Base-by-base conservation (phyloP, 2,329 filamentous ascomycete species). In the Penicillium sp. region DNA sequence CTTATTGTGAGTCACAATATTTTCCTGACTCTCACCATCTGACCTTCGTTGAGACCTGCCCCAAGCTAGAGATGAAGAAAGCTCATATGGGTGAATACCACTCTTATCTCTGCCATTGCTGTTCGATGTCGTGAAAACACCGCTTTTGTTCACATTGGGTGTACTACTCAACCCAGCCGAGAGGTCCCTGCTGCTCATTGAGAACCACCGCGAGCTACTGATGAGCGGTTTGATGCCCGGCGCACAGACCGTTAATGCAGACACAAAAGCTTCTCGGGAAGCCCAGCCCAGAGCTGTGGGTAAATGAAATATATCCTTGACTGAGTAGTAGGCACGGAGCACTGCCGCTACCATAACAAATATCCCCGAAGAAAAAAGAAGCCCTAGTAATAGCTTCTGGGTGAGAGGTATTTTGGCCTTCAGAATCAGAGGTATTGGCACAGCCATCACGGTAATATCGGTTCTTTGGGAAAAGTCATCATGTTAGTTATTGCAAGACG, bases 311-410 rank as follows among this genome's bases (percentile, higher is more conserved):
- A 63, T 56, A 14, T 59, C 42, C n/a, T 53, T 59, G 23, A 63
- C 43, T n/a, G 60, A 64, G 58, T 62, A 64, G 42, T 62, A 62
- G n/a, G 61, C 58, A 28, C 61, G 56, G 13, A 64, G 55, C 21
- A 57, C 34, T 13, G 59, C 55, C 29, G 48, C 52, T 24, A 64
- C 48, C 59, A 64, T 62, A 43, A 62, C 52, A 43, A 62, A 62
- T n/a, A 64, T 52, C 5, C 57, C 59, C 8, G 57, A 62, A 26
- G 50, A 60, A 43, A 62, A 62, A 14, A 64, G 49, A 6, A 45
- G 13, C 44, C 29, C 23, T 4, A 64, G 54, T 28, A 62, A 47
- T n/a, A 61, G 16, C 23, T 64, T 64, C 29, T 59, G 61, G 6
- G 44, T 43, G 2, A 43, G 18, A 8, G 55, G 50, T 10, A 64